These are phyloP conservation scores for Xylariaceae sp. DNA, from an alignment of 2,329 filamentous ascomycete species.

Conservation along the genomic window DNA sequence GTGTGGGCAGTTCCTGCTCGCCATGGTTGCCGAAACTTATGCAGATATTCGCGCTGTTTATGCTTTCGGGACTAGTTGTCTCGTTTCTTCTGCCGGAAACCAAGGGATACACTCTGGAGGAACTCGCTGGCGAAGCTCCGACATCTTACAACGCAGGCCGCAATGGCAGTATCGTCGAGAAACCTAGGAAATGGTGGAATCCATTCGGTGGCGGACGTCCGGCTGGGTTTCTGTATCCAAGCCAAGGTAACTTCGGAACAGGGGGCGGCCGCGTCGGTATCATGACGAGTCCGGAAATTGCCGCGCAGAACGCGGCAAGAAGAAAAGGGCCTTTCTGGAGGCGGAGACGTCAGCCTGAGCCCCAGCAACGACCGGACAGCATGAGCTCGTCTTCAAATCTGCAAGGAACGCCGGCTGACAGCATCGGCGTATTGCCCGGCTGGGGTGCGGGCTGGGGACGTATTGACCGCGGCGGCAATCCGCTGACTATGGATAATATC, in stretches of 20 bases:
- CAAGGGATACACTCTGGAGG: slow-evolving; percentile 69
- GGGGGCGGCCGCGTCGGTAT: slow-evolving; percentile 35
- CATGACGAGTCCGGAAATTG: slow-evolving; percentile 41
- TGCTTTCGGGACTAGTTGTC: slow-evolving; percentile 67
- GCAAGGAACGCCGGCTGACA: slow-evolving; percentile 13
- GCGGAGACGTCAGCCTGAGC: slow-evolving; percentile 1
- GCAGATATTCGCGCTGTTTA: slow-evolving; percentile 76
- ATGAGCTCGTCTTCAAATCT: slow-evolving; percentile 27
- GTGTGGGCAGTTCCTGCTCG: slow-evolving; percentile 45
- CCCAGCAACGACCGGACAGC: slow-evolving; percentile 15
- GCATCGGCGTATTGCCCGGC: slow-evolving; percentile 29
- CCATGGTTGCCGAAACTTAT: slow-evolving; percentile 69
- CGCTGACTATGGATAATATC: slow-evolving; percentile 32
- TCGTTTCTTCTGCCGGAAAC: slow-evolving; percentile 75
- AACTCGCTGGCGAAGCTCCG: slow-evolving; percentile 62
- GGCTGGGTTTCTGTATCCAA: slow-evolving; percentile 47
- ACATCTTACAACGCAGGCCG: slow-evolving; percentile 53
- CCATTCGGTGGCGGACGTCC: slow-evolving; percentile 48
- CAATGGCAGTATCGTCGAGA: slow-evolving; percentile 44
- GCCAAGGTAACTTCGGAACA: slow-evolving; percentile 20
- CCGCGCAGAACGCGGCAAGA: slow-evolving; percentile 20
- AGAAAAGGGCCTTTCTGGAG: slow-evolving; percentile 21
- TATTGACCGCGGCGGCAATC: slow-evolving; percentile 31
- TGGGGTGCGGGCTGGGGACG: slow-evolving; percentile 40
- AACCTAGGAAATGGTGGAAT: slow-evolving; percentile 38